phyloP scores from a whole-genome alignment of 2,329 filamentous ascomycete genomes.

The Thelonectria blattea region DNA sequence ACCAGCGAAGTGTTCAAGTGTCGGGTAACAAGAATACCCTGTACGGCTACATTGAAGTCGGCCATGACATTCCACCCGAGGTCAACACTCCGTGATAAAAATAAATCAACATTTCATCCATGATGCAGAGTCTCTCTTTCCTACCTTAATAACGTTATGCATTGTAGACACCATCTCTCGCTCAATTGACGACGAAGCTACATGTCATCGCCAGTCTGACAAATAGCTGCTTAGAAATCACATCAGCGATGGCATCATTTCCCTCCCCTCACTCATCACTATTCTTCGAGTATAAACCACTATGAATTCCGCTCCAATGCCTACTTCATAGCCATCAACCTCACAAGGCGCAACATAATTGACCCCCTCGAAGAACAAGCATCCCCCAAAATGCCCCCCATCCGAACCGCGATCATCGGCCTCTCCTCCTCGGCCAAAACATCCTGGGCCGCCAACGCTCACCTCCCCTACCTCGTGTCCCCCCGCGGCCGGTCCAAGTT shows the following conservation, averaged over 20 bases:
- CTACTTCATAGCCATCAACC: neutral
- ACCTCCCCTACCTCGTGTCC: constrained; percentile 65
- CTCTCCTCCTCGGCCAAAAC: constrained; percentile 58
- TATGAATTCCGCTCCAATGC: neutral
- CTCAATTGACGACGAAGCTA: neutral
- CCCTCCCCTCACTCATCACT: neutral
- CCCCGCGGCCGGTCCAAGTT: constrained; percentile 50
- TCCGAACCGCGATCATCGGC: constrained; percentile 63
- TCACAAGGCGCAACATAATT: too few species aligned
- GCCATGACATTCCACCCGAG: too few species aligned
- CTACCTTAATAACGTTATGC: neutral
- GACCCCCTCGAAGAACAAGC: neutral
- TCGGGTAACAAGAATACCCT: too few species aligned
- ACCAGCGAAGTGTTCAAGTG: too few species aligned
- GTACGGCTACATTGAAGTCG: too few species aligned
- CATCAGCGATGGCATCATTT: constrained; percentile 17
- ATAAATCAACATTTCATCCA: too few species aligned
- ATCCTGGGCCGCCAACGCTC: constrained; percentile 61
- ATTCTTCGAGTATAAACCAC: neutral
- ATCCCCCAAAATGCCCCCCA: constrained; percentile 49
- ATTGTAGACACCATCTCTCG: neutral
- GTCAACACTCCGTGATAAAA: too few species aligned
- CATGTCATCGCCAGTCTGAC: constrained; percentile 9
- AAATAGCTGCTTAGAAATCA: constrained; percentile 27
- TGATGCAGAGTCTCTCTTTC: too few species aligned